Evolutionary conservation across 768 basidiomycete genomes (phyloP).

Genomic region (Exidia glandulosa): DNA sequence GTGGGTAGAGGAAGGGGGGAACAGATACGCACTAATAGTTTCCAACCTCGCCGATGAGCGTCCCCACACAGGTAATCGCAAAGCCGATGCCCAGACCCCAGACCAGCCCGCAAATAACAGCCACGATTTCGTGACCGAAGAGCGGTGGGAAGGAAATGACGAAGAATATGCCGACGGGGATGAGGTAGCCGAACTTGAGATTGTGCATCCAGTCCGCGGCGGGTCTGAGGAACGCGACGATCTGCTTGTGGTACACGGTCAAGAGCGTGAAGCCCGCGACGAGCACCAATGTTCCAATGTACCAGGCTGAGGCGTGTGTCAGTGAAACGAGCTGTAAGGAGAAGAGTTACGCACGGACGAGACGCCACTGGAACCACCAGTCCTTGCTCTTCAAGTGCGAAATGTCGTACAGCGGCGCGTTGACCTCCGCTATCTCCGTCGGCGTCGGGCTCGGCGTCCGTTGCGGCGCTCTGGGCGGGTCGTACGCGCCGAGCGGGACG

Average conservation of each 20-base stretch:
- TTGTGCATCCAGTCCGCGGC: slow-evolving; percentile 54
- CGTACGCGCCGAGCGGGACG: not conserved
- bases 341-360: not conserved
- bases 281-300: slow-evolving; percentile 33
- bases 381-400: not conserved
- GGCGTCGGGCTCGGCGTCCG: not conserved
- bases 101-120: slow-evolving; percentile 78
- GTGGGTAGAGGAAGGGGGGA: not conserved
- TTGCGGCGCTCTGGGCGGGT: not conserved
- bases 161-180: slow-evolving; percentile 73
- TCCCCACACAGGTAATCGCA: slow-evolving; percentile 53
- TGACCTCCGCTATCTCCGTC: not conserved
- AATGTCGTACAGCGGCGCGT: not conserved
- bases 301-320: slow-evolving; percentile 11
- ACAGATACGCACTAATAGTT: slow-evolving; percentile 74
- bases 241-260: slow-evolving; percentile 55
- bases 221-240: slow-evolving; percentile 59
- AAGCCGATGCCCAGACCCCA: slow-evolving; percentile 87
- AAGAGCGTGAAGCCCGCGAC: slow-evolving; percentile 41
- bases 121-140: slow-evolving; percentile 88
- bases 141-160: slow-evolving; percentile 86
- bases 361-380: not conserved
- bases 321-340: not conserved
- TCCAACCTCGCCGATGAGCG: slow-evolving; percentile 76
- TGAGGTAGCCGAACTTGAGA: slow-evolving; percentile 51